Base-by-base conservation (phyloP, 2,329 filamentous ascomycete species). In the Penicillium sclerotiorum region DNA sequence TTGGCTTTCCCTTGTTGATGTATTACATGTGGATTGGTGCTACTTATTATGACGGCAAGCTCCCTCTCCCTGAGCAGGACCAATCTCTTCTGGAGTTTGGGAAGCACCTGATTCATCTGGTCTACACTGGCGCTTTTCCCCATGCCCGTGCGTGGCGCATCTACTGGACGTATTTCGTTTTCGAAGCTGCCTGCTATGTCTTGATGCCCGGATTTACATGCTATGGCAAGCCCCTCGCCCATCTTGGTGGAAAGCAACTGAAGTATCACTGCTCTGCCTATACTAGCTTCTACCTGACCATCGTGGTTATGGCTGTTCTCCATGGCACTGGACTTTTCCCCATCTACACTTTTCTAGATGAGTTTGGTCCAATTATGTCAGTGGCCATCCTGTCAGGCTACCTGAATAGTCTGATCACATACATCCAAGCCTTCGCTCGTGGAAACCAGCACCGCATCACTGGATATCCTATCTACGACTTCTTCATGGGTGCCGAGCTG, bases 1-100 rank as follows among this genome's bases (percentile, higher is more conserved):
- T 89, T 55, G 84, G 87, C 37, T 99, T 97, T 72, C 94, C 94
- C 11, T 52, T 86, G 21, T 80, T 97, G 59, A 97, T 97, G 93
- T 96, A 89, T 82, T 97, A 96, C 77, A 96, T 97, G 92, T 97
- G 91, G 89, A 86, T 95, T 68, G 94, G 94, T 32, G 88, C 93
- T 11, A 91, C 86, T 23, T 95, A 92, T 75, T 97, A 96, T 75
- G 78, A 90, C 65, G 93, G 93, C 55, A 84, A 87, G 54, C 77
- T 94, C 20, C 94, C 94, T 8, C 73, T 78, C 20, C 89, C 85
- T 0, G 73, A 74, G 1, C 63, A 80, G 12, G 86, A 81, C 30
- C 80, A 95, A 75, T 83, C 80, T 51, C 82, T 83, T 66, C 51
- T 63, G 6, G 84, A 90, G 2, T 97, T 96, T 68, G 78, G 80